Base-by-base conservation (phyloP, 352 stramenopile species). In the Globisporangium perplexum region DNA sequence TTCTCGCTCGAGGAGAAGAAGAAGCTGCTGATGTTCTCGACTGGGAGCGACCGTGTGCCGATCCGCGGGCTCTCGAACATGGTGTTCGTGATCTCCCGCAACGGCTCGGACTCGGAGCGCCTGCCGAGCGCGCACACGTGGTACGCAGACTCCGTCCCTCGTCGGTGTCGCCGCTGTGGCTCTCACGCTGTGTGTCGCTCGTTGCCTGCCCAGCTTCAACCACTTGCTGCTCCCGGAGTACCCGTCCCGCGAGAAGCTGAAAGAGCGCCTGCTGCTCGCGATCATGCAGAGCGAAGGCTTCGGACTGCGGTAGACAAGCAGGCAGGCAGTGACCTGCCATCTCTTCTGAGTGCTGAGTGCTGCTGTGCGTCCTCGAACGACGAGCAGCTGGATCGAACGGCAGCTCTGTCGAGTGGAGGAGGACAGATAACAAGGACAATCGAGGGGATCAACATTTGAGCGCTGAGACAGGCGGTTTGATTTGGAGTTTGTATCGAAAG, bases 161-260 rank as follows among this genome's bases (percentile, higher is more conserved):
- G n/a, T n/a, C n/a, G n/a, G n/a, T 49, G 4, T 14, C 7, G 17
- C 20, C 23, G 24, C 10, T 30, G 26, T 42, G 10, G 33, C 10
- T 38, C 33, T 38, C 12, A 20, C 15, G 47, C n/a, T 18, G 20
- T 43, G 12, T 18, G 22, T 1, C 31, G 24, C 36, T n/a, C n/a
- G n/a, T n/a, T n/a, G n/a, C n/a, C n/a, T n/a, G n/a, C n/a, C 10
- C 28, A 90, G 80, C 60, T 96, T 96, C 65, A 96, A 96, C 46
- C 84, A 95, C 51, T 66, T 96, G 45, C 62, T 96, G 26, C 65
- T 96, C 14, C 88, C 88, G 1, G 80, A 92, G 33, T 96, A 96
- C 68, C 73, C 62, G 38, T 71, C 62, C 24, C 68, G 59, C 14
- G 75, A 93, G 35, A 95, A 96, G 58, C 68, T 96, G 33, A 86